Percentiles rank a stretch among this genome's conserved stretches.
phyloP scores from a whole-genome alignment of 2,329 filamentous ascomycete species.

The Raffaelea albimanens region DNA sequence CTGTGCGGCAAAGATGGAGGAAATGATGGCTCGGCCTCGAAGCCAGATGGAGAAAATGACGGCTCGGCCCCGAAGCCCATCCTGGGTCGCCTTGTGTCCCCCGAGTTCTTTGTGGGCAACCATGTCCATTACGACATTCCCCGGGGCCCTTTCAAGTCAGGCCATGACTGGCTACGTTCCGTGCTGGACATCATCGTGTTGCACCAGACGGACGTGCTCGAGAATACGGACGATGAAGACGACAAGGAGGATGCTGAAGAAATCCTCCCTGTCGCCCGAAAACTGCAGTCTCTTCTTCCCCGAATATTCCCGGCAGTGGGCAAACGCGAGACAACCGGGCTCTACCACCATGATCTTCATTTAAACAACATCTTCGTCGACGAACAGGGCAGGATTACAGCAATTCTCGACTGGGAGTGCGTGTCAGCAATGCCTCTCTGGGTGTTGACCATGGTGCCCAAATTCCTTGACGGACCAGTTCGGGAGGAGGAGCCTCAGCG shows the following conservation, averaged over 20 bases:
- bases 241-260: slow-evolving; percentile 10
- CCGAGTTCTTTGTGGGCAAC: background rate
- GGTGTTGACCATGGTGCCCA: slow-evolving; percentile 22
- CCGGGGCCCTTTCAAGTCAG: background rate
- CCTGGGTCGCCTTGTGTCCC: background rate
- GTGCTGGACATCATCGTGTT: background rate
- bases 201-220: background rate
- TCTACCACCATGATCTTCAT: slow-evolving; percentile 27
- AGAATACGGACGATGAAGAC: slow-evolving; percentile 12
- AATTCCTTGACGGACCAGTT: slow-evolving; percentile 21
- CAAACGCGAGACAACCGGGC: slow-evolving; percentile 20
- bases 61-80: no score
- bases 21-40: no score
- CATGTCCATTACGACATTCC: background rate
- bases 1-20: no score
- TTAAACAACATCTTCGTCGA: slow-evolving; percentile 29
- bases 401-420: slow-evolving; percentile 32
- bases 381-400: slow-evolving; percentile 23
- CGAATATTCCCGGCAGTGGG: slow-evolving; percentile 21
- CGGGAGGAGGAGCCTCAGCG: slow-evolving; percentile 22
- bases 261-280: background rate
- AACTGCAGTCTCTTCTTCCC: background rate
- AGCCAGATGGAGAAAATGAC: no score
- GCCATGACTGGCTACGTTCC: background rate
- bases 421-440: slow-evolving; percentile 30